phyloP scores from a whole-genome alignment of 495 filamentous ascomycete species.

The Lindgomyces ingoldianus region DNA sequence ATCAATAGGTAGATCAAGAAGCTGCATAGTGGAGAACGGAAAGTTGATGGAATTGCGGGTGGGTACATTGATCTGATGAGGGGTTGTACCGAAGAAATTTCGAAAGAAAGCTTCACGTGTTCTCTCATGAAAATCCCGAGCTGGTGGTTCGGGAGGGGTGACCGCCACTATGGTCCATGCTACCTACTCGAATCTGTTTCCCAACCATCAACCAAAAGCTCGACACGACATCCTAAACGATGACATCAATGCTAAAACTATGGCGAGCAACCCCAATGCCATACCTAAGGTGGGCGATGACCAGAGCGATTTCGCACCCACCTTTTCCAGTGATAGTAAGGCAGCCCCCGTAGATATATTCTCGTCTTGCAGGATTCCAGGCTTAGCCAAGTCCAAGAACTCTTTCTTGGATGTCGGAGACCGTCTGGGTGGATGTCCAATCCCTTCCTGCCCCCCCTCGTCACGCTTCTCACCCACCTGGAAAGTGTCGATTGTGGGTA shows the following conservation, averaged over 20 bases:
- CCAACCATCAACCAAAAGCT: not conserved
- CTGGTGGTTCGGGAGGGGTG: no score
- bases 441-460: not conserved
- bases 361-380: not conserved
- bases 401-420: conserved; percentile 2
- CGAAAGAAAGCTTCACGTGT: no score
- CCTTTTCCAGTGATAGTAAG: no score
- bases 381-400: not conserved
- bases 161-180: no score
- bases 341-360: no score
- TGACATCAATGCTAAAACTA: not conserved
- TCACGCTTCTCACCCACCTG: not conserved
- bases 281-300: not conserved
- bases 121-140: no score
- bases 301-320: not conserved
- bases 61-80: no score
- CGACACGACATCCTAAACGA: not conserved
- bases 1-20: no score
- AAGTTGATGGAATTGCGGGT: no score
- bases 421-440: not conserved
- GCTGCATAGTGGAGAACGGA: no score
- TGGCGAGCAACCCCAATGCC: not conserved
- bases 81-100: no score
- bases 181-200: no score
- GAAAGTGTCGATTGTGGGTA: not conserved